phyloP scores from a whole-genome alignment of 768 basidiomycete genomes.

The Rhizopogon rudus region DNA sequence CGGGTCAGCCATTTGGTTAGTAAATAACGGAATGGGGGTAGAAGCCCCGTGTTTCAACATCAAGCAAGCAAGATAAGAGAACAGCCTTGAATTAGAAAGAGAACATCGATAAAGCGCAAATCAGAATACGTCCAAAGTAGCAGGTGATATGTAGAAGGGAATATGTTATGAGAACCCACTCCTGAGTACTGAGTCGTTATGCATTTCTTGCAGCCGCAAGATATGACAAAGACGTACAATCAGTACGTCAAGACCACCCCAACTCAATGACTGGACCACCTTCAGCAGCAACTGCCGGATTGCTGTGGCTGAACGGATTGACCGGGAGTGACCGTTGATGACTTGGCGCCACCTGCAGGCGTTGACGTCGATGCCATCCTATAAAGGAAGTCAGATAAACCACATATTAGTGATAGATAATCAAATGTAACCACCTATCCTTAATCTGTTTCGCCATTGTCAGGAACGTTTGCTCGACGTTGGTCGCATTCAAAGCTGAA shows the following conservation, averaged over 20 bases:
- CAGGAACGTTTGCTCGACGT: conserved; percentile 99
- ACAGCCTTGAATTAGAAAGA: conserved; percentile 1
- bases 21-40: neutral
- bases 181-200: conserved; percentile 21
- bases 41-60: neutral
- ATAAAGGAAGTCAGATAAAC: conserved; percentile 1
- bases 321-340: conserved; percentile 79
- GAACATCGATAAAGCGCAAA: conserved; percentile 5
- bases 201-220: conserved; percentile 19
- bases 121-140: conserved; percentile 12
- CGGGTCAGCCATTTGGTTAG: neutral
- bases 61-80: neutral
- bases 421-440: conserved; percentile 55
- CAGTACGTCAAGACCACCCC: conserved; percentile 12
- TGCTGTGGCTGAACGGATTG: conserved; percentile 77
- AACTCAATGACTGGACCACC: conserved; percentile 10
- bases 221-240: conserved; percentile 13
- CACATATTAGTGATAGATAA: neutral
- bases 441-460: conserved; percentile 98
- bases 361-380: conserved; percentile 86
- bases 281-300: conserved; percentile 76
- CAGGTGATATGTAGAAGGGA: conserved; percentile 17
- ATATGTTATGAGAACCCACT: conserved; percentile 28
- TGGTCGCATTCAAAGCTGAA: conserved; percentile 97
- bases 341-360: conserved; percentile 70